Evolutionary conservation across 306 rosid species (phyloP).

Genomic region (Abrus precatorius): DNA sequence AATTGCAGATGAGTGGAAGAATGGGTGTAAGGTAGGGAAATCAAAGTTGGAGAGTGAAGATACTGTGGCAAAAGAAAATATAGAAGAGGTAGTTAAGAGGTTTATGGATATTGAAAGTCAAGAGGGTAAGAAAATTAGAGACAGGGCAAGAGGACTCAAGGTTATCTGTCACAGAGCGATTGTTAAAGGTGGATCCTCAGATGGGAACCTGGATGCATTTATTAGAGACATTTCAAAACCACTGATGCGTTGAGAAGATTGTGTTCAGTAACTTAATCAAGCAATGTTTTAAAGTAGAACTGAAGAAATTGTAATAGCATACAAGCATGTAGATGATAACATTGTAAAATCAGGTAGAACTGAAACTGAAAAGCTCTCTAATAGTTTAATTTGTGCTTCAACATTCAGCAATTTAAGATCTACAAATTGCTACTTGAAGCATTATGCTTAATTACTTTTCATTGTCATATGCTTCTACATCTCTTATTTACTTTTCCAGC

Average conservation of each 20-base stretch:
- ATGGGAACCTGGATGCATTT: slow-evolving; percentile 57
- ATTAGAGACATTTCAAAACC: slow-evolving; percentile 47
- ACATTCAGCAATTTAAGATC: neutral
- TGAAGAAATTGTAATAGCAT: neutral
- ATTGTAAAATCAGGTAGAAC: slow-evolving; percentile 25
- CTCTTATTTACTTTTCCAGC: no score
- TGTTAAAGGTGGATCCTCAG: slow-evolving; percentile 58
- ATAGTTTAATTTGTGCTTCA: neutral
- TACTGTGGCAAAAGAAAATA: slow-evolving; percentile 41
- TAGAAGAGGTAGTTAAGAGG: slow-evolving; percentile 40
- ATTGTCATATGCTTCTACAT: no score
- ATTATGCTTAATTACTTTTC: neutral
- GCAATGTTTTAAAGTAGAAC: neutral
- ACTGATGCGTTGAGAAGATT: slow-evolving; percentile 2
- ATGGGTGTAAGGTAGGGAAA: slow-evolving; percentile 52
- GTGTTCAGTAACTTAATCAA: neutral
- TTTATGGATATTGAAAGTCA: slow-evolving; percentile 52
- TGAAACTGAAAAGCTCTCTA: neutral
- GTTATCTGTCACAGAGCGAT: slow-evolving; percentile 53
- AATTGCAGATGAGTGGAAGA: slow-evolving; percentile 61
- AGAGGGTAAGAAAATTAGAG: slow-evolving; percentile 53
- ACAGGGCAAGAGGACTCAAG: slow-evolving; percentile 52
- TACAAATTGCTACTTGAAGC: neutral
- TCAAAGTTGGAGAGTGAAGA: slow-evolving; percentile 34
- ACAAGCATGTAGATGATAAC: neutral